Evolutionary conservation across 306 rosid genomes (phyloP), one percentile per base, ranked within the genome.

Genomic region (Dalbergia cultrata): DNA sequence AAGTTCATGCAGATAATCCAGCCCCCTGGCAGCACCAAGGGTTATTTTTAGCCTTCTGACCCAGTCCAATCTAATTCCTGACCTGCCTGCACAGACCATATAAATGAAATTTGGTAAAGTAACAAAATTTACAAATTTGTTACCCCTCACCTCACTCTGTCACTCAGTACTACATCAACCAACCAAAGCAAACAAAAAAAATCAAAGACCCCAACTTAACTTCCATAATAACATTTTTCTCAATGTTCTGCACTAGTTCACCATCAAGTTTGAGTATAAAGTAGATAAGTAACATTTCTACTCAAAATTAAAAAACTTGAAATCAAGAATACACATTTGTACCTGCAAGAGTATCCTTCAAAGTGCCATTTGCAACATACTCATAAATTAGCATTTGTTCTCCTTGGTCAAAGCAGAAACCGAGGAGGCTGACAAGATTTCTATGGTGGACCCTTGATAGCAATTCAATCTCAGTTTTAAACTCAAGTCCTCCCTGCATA

Each of bases 361-460:
- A 61, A 83, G 84, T 80, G 39, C 98, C 97, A 84, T 93, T 91
- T 47, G 90, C 78, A 76, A 91, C 56, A 74, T 85, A 89, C 83
- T 93, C 95, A 43, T 93, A 93, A 16, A 93, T 81, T 79, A 93
- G 64, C 82, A 93, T 90, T 77, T 93, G 98, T 84, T 91, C 98
- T 22, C 91, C 97, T 83, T 81, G 80, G 19, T 89, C 97, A 43
- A 82, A 87, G 81, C 93, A 91, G 77, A 89, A 93, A 41, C 98
- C 98, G 4, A 86, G 8, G 31, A 93, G 93, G 71, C 84, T 60
- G 47, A 93, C 98, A 17, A 93, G 89, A 82, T 93, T 93, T 70
- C 80, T 93, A 58, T 93, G 98, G 65, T 93, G 98, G 63, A 91
- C 97, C 67, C 98, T 89, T 35, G 98, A 93, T 45, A 93, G 86